These are phyloP conservation scores for Neurospora sp. DNA, from an alignment of 2,329 filamentous ascomycete genomes.

Conservation along the genomic window DNA sequence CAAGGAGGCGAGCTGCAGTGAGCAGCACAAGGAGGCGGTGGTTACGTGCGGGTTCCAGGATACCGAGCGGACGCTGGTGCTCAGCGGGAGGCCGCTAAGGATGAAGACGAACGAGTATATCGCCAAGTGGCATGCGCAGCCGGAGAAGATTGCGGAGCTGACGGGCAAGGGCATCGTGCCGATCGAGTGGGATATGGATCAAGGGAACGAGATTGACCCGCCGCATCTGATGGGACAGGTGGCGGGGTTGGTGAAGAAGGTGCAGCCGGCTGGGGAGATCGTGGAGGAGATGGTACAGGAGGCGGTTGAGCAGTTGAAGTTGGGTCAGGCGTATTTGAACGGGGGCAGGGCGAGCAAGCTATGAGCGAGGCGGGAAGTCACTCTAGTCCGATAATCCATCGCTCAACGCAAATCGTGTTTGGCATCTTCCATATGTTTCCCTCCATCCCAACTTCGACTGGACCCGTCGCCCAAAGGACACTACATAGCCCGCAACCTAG, in stretches of 20 bases:
- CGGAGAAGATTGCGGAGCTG: conserved; percentile 63
- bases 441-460: not conserved
- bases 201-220: conserved; percentile 71
- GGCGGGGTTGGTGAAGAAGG: conserved; percentile 62
- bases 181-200: conserved; percentile 71
- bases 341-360: conserved; percentile 26
- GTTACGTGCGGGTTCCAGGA: conserved; percentile 70
- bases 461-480: not conserved
- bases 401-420: not conserved
- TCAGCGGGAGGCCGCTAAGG: conserved; percentile 72
- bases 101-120: conserved; percentile 79
- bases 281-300: conserved; percentile 83
- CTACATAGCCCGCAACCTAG: not conserved
- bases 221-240: conserved; percentile 95
- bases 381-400: not conserved
- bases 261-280: conserved; percentile 75
- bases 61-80: conserved; percentile 71
- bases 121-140: conserved; percentile 65
- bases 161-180: conserved; percentile 71
- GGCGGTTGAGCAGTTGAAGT: conserved; percentile 57
- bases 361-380: conserved; percentile 22
- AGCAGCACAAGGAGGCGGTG: conserved; percentile 75
- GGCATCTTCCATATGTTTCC: not conserved
- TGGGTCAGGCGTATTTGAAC: conserved; percentile 49
- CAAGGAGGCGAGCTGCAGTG: conserved; percentile 68